phyloP scores from a whole-genome alignment of 176 grass and related monocot genomes.

The Aegilops speltoides region DNA sequence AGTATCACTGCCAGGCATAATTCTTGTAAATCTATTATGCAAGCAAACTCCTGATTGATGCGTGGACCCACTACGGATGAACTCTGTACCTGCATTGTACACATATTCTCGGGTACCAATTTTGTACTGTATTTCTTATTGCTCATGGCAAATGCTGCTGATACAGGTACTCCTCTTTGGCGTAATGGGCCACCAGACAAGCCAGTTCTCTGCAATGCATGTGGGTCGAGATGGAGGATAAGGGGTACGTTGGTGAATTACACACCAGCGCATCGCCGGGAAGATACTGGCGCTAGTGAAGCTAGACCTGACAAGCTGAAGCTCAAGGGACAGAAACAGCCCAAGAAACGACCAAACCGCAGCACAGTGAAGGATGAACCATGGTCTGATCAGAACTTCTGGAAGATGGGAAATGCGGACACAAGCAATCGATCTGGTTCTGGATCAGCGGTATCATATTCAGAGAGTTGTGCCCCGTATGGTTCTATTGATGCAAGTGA shows the following conservation, averaged over 20 bases:
- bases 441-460: constrained; percentile 77
- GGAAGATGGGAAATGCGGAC: constrained; percentile 54
- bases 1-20: no score
- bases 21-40: no score
- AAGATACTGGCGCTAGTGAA: constrained; percentile 52
- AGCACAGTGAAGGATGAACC: constrained; percentile 42
- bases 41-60: no score
- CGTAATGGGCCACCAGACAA: constrained; percentile 93
- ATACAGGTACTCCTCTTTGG: constrained; percentile 97
- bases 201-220: constrained; percentile 97
- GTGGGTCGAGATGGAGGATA: constrained; percentile 90
- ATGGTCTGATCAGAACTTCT: constrained; percentile 83
- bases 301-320: constrained; percentile 58
- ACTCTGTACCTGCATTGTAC: background rate
- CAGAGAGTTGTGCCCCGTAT: constrained; percentile 78
- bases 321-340: constrained; percentile 45
- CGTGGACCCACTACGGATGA: background rate
- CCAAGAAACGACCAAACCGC: constrained; percentile 50
- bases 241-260: constrained; percentile 91
- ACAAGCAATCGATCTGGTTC: constrained; percentile 61
- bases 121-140: constrained; percentile 25
- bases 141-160: constrained; percentile 26
- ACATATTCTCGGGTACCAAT: background rate
- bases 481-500: constrained; percentile 57
- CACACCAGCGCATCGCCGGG: constrained; percentile 71